phyloP scores from a whole-genome alignment of 305 asterid genomes.

The Lippia alba region DNA sequence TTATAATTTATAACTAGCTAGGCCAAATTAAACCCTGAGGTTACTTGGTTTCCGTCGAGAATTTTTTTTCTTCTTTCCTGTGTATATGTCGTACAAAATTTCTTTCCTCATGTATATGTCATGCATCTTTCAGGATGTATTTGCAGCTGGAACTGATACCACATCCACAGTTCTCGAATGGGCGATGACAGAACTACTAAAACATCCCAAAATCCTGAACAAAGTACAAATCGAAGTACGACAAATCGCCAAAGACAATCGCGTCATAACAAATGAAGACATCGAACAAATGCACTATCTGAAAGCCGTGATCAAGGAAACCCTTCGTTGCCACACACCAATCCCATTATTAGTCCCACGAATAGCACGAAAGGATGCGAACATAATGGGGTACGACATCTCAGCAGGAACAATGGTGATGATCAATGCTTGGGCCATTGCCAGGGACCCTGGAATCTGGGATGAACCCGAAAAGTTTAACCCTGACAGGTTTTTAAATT shows the following conservation, averaged over 20 bases:
- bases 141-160: constrained; percentile 52
- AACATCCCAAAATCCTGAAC: constrained; percentile 40
- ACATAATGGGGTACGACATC: constrained; percentile 43
- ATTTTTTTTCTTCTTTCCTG: too few species aligned
- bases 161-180: constrained; percentile 43
- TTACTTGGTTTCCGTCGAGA: too few species aligned
- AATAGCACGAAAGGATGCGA: constrained; percentile 39
- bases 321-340: constrained; percentile 47
- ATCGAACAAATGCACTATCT: constrained; percentile 45
- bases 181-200: constrained; percentile 50
- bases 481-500: constrained; percentile 49
- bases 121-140: constrained; percentile 42
- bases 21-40: too few species aligned
- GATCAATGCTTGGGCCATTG: constrained; percentile 43
- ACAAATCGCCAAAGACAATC: constrained; percentile 29
- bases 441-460: constrained; percentile 44
- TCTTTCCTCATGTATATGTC: neutral
- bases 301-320: constrained; percentile 51
- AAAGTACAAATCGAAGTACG: constrained; percentile 44
- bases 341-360: constrained; percentile 38
- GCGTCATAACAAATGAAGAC: constrained; percentile 32
- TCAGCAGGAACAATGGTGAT: constrained; percentile 41
- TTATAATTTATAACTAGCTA: too few species aligned
- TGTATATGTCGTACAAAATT: neutral
- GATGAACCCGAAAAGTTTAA: constrained; percentile 43